These are phyloP conservation scores for Aspergillus sclerotioniger DNA, from an alignment of 495 filamentous ascomycete genomes.

Conservation along the genomic window DNA sequence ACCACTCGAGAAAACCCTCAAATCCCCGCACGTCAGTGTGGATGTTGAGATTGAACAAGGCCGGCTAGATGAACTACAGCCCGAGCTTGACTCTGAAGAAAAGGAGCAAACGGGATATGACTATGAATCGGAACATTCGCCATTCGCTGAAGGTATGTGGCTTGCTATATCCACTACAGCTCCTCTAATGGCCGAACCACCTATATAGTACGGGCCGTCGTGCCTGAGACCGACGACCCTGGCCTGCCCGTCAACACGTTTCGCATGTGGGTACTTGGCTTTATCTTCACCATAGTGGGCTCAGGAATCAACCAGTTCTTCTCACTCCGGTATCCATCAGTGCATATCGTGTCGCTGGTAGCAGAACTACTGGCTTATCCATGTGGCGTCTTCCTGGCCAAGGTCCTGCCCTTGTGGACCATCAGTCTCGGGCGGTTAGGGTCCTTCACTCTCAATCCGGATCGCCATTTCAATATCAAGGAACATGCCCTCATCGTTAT, in stretches of 20 bases:
- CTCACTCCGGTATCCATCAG: conserved; percentile 80
- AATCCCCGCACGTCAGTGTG: conserved; percentile 8
- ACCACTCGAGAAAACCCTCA: conserved; percentile 12
- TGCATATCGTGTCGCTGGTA: conserved; percentile 67
- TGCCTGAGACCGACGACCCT: conserved; percentile 44
- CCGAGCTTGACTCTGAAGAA: conserved; percentile 13
- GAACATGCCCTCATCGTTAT: conserved; percentile 86
- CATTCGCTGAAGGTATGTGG: conserved; percentile 35
- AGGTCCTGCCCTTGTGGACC: conserved; percentile 44
- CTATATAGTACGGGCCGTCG: conserved; percentile 34
- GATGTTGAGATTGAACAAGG: conserved; percentile 32
- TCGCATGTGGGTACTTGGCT: conserved; percentile 79
- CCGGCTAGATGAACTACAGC: conserved; percentile 22
- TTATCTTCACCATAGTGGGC: conserved; percentile 76
- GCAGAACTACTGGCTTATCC: conserved; percentile 66
- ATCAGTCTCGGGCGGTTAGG: conserved; percentile 48
- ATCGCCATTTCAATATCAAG: conserved; percentile 71
- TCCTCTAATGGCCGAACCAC: neutral
- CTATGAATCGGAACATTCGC: conserved; percentile 36
- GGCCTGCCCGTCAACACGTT: conserved; percentile 48
- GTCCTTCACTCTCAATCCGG: conserved; percentile 53
- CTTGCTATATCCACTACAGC: conserved; percentile 1
- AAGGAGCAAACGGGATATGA: conserved; percentile 32
- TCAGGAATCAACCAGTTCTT: conserved; percentile 86
- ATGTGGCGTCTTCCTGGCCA: conserved; percentile 44